Conservation (phyloP, 2,329 filamentous ascomycete species). For the Fonsecaea nubica region DNA sequence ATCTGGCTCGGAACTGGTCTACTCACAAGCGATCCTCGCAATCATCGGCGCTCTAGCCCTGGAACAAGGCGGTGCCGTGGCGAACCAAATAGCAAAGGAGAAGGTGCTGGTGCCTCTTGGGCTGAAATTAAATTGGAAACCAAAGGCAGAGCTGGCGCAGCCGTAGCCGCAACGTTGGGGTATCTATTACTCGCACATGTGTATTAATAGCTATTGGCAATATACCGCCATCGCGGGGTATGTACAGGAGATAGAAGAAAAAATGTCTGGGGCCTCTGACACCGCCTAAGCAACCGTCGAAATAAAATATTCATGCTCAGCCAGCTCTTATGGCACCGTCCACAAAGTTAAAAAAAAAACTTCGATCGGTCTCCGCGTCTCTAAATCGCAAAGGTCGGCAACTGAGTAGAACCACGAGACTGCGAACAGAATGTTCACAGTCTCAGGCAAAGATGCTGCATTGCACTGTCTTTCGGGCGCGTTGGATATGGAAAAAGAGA, state of each 20-base stretch:
- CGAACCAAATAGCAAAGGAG: slow-evolving; percentile 76
- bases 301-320: slow-evolving; percentile 59
- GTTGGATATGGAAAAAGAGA: slow-evolving; percentile 60
- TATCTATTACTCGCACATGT: slow-evolving; percentile 5
- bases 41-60: slow-evolving; percentile 89
- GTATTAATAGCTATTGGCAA: slow-evolving; percentile 20
- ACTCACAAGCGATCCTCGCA: slow-evolving; percentile 79
- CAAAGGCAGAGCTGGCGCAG: slow-evolving; percentile 36
- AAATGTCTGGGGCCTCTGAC: slow-evolving; percentile 80
- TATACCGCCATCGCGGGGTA: slow-evolving; percentile 8
- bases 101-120: slow-evolving; percentile 68
- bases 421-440: slow-evolving; percentile 73
- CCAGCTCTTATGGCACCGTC: slow-evolving; percentile 75
- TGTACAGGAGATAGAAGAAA: slow-evolving; percentile 42
- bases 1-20: slow-evolving; percentile 76
- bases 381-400: slow-evolving; percentile 70
- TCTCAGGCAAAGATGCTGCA: slow-evolving; percentile 66
- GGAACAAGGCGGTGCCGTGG: slow-evolving; percentile 80
- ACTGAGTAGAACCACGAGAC: slow-evolving; percentile 61
- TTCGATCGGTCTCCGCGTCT: slow-evolving; percentile 62
- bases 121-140: slow-evolving; percentile 43
- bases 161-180: slow-evolving; percentile 15
- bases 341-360: not conserved
- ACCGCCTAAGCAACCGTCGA: slow-evolving; percentile 73
- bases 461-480: slow-evolving; percentile 88